These are phyloP conservation scores for Podila horticola DNA, from an alignment of 192 early-diverging fungal species.

Conservation along the genomic window DNA sequence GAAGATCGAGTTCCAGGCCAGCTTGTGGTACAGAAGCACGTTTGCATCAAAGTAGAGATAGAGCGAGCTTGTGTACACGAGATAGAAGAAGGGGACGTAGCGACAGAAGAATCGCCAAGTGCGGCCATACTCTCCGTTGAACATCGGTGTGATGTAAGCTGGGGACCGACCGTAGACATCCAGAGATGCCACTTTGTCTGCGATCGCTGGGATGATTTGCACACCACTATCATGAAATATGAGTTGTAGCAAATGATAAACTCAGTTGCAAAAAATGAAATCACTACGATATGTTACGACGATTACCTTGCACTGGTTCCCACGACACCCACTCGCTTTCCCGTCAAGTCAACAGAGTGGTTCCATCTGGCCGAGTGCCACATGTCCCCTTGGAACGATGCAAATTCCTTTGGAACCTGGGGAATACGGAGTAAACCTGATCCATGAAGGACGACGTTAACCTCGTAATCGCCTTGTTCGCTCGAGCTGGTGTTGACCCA, in stretches of 20 bases:
- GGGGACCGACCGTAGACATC: slow-evolving; percentile 58
- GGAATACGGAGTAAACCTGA: slow-evolving; percentile 51
- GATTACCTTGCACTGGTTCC: slow-evolving; percentile 53
- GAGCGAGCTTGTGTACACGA: slow-evolving; percentile 31
- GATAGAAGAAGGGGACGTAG: slow-evolving; percentile 42
- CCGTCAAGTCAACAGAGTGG: slow-evolving; percentile 44
- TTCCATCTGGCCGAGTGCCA: slow-evolving; percentile 60
- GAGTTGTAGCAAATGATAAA: background rate
- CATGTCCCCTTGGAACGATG: slow-evolving; percentile 53
- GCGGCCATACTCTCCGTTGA: slow-evolving; percentile 25
- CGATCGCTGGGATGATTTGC: slow-evolving; percentile 55
- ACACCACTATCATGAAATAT: slow-evolving; percentile 21
- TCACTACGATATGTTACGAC: background rate
- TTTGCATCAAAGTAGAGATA: slow-evolving; percentile 36
- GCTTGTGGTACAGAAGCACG: slow-evolving; percentile 32
- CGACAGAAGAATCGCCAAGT: slow-evolving; percentile 38
- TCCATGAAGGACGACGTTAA: slow-evolving; percentile 50
- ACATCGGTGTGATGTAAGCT: slow-evolving; percentile 47
- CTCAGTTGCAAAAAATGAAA: too few relatives aligned
- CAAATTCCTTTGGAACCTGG: slow-evolving; percentile 46
- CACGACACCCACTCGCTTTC: slow-evolving; percentile 57
- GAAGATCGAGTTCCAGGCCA: slow-evolving; percentile 34
- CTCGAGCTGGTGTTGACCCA: slow-evolving; percentile 16
- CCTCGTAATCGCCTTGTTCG: slow-evolving; percentile 22
- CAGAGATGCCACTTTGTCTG: slow-evolving; percentile 40